Evolutionary conservation across 1,139 yeast genomes (phyloP).

Genomic region (Magnusiomyces suaveolens): DNA sequence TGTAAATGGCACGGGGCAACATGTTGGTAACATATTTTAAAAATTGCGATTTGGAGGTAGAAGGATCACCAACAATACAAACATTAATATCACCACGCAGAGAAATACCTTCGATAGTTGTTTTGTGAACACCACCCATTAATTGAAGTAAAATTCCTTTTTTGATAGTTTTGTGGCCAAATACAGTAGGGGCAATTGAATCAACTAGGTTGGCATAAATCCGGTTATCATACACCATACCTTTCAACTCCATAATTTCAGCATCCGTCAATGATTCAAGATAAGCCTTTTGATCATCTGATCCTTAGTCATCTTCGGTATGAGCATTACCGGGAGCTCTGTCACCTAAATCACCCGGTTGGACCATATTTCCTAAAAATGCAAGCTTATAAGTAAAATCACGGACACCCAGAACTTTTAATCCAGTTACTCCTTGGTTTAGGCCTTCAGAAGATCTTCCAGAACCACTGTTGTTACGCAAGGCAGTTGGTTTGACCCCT

Average conservation of each 20-base stretch:
- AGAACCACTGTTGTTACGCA: slow-evolving; percentile 56
- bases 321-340: slow-evolving; percentile 36
- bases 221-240: slow-evolving; percentile 85
- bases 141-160: slow-evolving; percentile 85
- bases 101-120: slow-evolving; percentile 88
- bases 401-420: slow-evolving; percentile 81
- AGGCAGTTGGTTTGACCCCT: slow-evolving; percentile 81
- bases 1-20: slow-evolving; percentile 89
- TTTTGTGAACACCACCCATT: slow-evolving; percentile 92
- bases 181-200: slow-evolving; percentile 93
- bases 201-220: slow-evolving; percentile 76
- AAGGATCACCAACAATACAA: slow-evolving; percentile 97
- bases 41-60: slow-evolving; percentile 94
- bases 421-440: slow-evolving; percentile 76
- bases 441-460: slow-evolving; percentile 59
- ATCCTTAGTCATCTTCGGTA: slow-evolving; percentile 36
- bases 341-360: slow-evolving; percentile 31
- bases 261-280: slow-evolving; percentile 70
- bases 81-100: slow-evolving; percentile 95
- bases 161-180: slow-evolving; percentile 90
- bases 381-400: slow-evolving; percentile 90
- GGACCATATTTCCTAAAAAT: slow-evolving; percentile 82
- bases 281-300: slow-evolving; percentile 62
- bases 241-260: slow-evolving; percentile 76
- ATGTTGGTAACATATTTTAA: slow-evolving; percentile 86